phyloP scores from a whole-genome alignment of 139 green algal genomes.

The Desmodesmus armatus region DNA sequence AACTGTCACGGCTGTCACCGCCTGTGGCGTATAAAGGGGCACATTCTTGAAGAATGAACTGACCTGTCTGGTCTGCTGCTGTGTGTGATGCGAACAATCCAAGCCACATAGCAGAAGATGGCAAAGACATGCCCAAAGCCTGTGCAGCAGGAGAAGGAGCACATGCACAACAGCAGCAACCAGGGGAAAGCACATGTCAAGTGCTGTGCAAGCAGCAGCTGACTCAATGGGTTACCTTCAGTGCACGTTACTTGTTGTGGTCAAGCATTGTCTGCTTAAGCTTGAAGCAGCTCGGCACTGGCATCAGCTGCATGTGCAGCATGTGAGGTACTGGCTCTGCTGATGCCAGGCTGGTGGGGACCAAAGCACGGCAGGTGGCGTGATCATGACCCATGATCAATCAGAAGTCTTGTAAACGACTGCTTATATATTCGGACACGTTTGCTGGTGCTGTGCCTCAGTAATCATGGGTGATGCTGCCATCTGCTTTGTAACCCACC shows the following conservation, averaged over 20 bases:
- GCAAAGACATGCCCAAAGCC: constrained; percentile 15
- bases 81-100: not conserved
- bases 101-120: constrained; percentile 8
- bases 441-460: not conserved
- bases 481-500: not conserved
- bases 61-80: not conserved
- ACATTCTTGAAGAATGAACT: not conserved
- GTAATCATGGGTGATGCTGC: not conserved
- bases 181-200: not conserved
- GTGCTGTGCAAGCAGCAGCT: not conserved
- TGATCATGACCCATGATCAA: too few species aligned
- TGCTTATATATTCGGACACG: not conserved
- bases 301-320: too few species aligned
- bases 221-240: not conserved
- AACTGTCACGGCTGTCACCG: not conserved
- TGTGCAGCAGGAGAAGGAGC: not conserved
- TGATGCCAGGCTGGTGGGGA: not conserved
- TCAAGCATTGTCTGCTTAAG: too few species aligned
- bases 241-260: too few species aligned
- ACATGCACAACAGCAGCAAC: not conserved
- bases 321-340: not conserved
- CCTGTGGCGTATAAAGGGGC: too few species aligned
- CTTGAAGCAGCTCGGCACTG: too few species aligned
- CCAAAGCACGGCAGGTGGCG: not conserved
- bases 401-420: not conserved